Conservation (phyloP, 106 monocot genomes). For the Acorus calamus region DNA sequence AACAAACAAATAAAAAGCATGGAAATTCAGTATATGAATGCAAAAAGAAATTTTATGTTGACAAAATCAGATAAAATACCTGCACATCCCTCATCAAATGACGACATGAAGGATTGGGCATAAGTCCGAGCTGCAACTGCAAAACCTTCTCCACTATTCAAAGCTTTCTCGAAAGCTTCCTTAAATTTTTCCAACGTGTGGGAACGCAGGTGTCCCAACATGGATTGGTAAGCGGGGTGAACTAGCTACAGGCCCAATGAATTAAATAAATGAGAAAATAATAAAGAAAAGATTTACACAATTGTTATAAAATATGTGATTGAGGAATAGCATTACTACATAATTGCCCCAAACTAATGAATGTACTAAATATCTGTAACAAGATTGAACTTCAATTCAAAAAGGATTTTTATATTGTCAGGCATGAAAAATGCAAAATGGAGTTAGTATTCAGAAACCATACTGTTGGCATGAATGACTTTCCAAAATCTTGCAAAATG, state of each 20-base stretch:
- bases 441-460: too few species aligned
- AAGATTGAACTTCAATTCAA: too few species aligned
- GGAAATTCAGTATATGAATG: too few species aligned
- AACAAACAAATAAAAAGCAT: too few species aligned
- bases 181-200: conserved; percentile 69
- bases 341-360: too few species aligned
- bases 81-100: conserved; percentile 74
- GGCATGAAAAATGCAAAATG: too few species aligned
- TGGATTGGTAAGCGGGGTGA: conserved; percentile 70
- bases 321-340: too few species aligned
- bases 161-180: conserved; percentile 50
- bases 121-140: conserved; percentile 58
- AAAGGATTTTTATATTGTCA: too few species aligned
- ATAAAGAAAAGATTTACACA: not conserved
- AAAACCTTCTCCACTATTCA: conserved; percentile 70
- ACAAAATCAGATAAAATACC: conserved; percentile 24
- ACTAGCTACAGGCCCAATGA: conserved; percentile 55
- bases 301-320: too few species aligned
- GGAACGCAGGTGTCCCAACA: conserved; percentile 61
- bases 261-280: not conserved
- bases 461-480: too few species aligned
- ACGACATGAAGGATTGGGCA: conserved; percentile 43
- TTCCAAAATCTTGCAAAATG: too few species aligned
- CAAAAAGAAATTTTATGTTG: not conserved
- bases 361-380: too few species aligned